Base-by-base conservation (phyloP, 2,329 filamentous ascomycete species). In the Talaromyces marneffei region DNA sequence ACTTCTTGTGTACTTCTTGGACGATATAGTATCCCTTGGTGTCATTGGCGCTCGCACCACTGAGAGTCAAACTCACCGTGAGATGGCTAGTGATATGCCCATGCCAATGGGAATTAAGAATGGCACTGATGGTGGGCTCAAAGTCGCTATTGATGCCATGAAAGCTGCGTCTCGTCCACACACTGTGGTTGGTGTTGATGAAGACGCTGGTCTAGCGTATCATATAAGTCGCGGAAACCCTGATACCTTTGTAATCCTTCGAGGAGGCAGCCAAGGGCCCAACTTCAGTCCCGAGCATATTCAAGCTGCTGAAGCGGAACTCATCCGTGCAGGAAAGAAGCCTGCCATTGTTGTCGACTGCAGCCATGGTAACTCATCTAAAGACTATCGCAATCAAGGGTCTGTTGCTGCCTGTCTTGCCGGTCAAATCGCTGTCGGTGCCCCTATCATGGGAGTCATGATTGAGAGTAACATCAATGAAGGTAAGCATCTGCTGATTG, bases 231-330 rank as follows among this genome's bases (percentile, higher is more conserved):
- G 50, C 50, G 50, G 50, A 35, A 53, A 53, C 27, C 50, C 29
- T 53, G 50, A 53, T 53, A 53, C 50, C 50, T 53, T 53, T 53
- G 50, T 53, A 53, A 53, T 53, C n/a, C 50, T 53, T 53, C 50
- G 50, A 53, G 50, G 50, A 53, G 50, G 50, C 29, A 53, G 50
- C 50, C 25, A 53, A 53, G 50, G 50, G 50, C 50, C 50, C 16
- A 53, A 53, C 29, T 53, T 53, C 50, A 53, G 50, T 18, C 27
- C 50, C 29, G 27, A 53, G 50, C 23, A 53, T 53, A 53, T 53
- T 18, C 27, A 53, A 53, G 50, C 50, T 53, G 50, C 50, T 53
- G 50, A 53, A 37, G 29, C 29, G 29, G 50, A 53, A n/a, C 50
- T 53, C 50, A 14, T 53, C 50, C 25, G 50, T 35, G 50, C 50